Conservation (phyloP, 169 alveolate genomes). For the Plasmodium ovale region DNA sequence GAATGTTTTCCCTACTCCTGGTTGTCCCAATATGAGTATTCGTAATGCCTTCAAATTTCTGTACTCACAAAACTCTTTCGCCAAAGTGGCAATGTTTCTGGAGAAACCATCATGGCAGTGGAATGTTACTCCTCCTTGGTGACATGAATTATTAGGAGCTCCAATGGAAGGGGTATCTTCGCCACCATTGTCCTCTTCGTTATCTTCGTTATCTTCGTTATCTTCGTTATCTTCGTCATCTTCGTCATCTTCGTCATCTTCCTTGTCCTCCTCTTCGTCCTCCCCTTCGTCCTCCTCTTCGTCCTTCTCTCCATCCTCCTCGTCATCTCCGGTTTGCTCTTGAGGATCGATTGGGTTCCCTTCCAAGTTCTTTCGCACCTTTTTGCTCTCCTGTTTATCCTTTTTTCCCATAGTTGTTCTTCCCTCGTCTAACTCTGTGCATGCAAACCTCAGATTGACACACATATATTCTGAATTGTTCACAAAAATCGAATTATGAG, state of each 20-base stretch:
- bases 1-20: constrained; percentile 66
- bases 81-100: constrained; percentile 24
- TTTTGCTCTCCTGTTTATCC: background rate
- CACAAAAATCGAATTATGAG: constrained; percentile 20
- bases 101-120: constrained; percentile 53
- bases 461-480: constrained; percentile 39
- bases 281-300: background rate
- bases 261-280: background rate
- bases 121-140: too few relatives aligned
- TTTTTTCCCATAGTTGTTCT: background rate
- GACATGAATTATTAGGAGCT: too few relatives aligned
- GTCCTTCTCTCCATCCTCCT: background rate
- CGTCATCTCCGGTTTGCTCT: background rate
- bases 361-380: background rate
- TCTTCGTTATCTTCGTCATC: background rate
- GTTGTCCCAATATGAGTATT: constrained; percentile 40
- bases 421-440: constrained; percentile 6
- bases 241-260: background rate
- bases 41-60: constrained; percentile 27
- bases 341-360: background rate
- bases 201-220: background rate
- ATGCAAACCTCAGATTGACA: constrained; percentile 28
- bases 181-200: background rate
- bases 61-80: constrained; percentile 53
- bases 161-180: too few relatives aligned